phyloP scores from a whole-genome alignment of 352 stramenopile genomes.

The Pythium dissotocum region DNA sequence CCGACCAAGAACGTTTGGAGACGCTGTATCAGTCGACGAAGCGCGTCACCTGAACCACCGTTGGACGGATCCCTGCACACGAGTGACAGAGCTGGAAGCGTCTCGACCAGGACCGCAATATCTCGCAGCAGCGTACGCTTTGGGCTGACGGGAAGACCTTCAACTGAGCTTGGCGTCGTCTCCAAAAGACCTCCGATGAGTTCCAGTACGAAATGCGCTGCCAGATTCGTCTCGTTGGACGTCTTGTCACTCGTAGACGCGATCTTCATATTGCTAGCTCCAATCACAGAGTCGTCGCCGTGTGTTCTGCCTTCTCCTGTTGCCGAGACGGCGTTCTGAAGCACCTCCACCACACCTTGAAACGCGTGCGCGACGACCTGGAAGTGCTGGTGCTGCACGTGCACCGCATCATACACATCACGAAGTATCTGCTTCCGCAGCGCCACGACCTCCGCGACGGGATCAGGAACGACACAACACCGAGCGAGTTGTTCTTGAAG shows the following conservation, averaged over 20 bases:
- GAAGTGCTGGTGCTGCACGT: slow-evolving; percentile 21
- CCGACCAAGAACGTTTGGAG: slow-evolving; percentile 20
- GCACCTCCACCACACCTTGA: not conserved
- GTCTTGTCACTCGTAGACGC: not conserved
- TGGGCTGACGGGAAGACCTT: not conserved
- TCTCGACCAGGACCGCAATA: slow-evolving; percentile 30
- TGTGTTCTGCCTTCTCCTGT: not conserved
- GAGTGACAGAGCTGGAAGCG: slow-evolving; percentile 43
- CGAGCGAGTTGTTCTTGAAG: slow-evolving; percentile 46
- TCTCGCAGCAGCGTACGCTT: slow-evolving; percentile 19
- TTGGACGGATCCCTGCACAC: not conserved
- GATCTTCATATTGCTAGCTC: not conserved
- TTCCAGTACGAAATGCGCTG: slow-evolving; percentile 9
- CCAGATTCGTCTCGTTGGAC: slow-evolving; percentile 6
- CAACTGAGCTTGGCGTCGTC: not conserved
- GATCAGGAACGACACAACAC: slow-evolving; percentile 48
- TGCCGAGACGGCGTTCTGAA: not conserved
- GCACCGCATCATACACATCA: slow-evolving; percentile 54
- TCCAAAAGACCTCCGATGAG: slow-evolving; percentile 29
- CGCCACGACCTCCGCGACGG: slow-evolving; percentile 54
- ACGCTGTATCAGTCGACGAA: slow-evolving; percentile 8
- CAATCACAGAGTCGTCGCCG: not conserved
- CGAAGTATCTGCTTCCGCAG: slow-evolving; percentile 58
- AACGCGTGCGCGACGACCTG: not conserved
- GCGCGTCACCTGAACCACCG: not conserved